Base-by-base conservation (phyloP, 352 stramenopile species). In the Pythium myriotylum region DNA sequence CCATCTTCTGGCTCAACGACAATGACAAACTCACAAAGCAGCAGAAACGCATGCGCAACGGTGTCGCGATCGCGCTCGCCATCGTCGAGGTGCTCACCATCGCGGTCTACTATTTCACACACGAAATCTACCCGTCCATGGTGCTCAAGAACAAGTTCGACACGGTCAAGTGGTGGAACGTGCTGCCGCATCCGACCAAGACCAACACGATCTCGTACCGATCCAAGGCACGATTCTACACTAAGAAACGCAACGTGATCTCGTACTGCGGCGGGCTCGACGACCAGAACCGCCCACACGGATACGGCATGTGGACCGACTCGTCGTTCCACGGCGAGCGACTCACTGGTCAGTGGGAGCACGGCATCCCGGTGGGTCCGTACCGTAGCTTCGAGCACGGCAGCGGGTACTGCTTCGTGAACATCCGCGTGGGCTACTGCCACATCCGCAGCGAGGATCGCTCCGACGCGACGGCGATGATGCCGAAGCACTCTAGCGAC, bases 281-380 rank as follows among this genome's bases (percentile, higher is more conserved):
- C 47, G 68, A 50, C 1, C 29, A 74, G 1, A 65, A 67, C 0
- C 61, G 74, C 17, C 81, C 84, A 8, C 74, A 93, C 42, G 84
- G 84, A 16, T 73, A 66, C 41, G 84, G 84, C 1, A 73, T 73
- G 13, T 93, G 81, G 81, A 73, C 62, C 9, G 84, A 93, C 64
- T 73, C 84, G 56, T 67, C 68, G 1, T 90, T 73, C 61, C 71
- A 89, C 27, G 84, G 84, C 35, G 84, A 93, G 59, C 69, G 76
- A 4, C 64, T 91, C 14, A 74, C 53, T 0, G 81, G 81, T 1
- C 71, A 68, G 22, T 93, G 79, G 79, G 61, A 73, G 4, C 54
- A 91, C 42, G 84, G 84, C n/a, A 26, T 74, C 12, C 82, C 84
- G 13, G 53, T 88, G 13, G 84, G 74, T 2, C 84, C 84, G 16